Percentiles rank a stretch among this genome's conserved stretches.
Evolutionary conservation across 192 early-diverging fungal species (phyloP).

Genomic region (Spizellomyces sp.): DNA sequence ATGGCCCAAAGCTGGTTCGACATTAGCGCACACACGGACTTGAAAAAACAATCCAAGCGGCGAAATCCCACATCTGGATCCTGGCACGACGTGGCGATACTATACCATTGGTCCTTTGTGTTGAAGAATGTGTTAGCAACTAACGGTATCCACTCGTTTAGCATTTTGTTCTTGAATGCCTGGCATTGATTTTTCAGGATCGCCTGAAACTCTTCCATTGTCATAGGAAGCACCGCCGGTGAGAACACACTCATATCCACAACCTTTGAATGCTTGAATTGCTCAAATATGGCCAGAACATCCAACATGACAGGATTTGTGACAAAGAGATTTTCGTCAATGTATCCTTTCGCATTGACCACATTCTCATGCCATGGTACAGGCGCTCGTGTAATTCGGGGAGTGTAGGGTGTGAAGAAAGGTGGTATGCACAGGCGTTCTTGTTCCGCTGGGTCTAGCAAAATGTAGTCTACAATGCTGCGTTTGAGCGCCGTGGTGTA

Average conservation of each 20-base stretch:
- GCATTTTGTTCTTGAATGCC: slow-evolving; percentile 51
- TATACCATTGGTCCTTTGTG: slow-evolving; percentile 61
- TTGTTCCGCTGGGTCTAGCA: slow-evolving; percentile 54
- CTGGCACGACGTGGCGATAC: slow-evolving; percentile 47
- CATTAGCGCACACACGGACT: slow-evolving; percentile 59
- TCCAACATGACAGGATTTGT: slow-evolving; percentile 60
- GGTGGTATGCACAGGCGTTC: slow-evolving; percentile 51
- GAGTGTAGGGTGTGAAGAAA: slow-evolving; percentile 34
- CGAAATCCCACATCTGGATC: slow-evolving; percentile 58
- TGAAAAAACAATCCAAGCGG: slow-evolving; percentile 61
- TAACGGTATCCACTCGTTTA: slow-evolving; percentile 66
- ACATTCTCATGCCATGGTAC: slow-evolving; percentile 62
- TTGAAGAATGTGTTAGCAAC: slow-evolving; percentile 61
- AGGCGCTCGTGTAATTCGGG: slow-evolving; percentile 55
- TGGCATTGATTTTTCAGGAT: slow-evolving; percentile 58
- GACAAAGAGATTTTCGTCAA: slow-evolving; percentile 54
- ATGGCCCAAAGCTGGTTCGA: slow-evolving; percentile 61
- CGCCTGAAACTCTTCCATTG: slow-evolving; percentile 57
- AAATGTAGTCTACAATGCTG: slow-evolving; percentile 61
- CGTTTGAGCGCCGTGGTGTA: slow-evolving; percentile 52
- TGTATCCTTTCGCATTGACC: slow-evolving; percentile 31
- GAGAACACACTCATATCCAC: slow-evolving; percentile 56
- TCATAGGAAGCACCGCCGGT: slow-evolving; percentile 51
- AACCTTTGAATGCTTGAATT: slow-evolving; percentile 41
- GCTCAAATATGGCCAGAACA: slow-evolving; percentile 45